Base-by-base conservation (phyloP, 139 green algal genomes). In the Auxenochlorella pyrenoidosa region DNA sequence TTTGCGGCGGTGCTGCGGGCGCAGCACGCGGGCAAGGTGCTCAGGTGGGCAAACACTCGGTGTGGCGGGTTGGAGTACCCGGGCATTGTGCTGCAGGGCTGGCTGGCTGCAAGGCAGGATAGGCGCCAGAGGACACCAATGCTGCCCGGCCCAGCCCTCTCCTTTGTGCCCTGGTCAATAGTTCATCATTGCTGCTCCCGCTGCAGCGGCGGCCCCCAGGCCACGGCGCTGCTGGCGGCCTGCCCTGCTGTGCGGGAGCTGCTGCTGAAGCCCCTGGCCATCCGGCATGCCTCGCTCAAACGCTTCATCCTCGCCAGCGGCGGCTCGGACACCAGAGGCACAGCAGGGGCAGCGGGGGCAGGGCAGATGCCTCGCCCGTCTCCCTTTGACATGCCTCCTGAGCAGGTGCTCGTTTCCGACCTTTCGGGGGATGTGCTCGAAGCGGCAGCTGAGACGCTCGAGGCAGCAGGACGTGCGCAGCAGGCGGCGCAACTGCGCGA, bases 201-300 rank as follows among this genome's bases (percentile, higher is more conserved):
- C 38, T 79, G 22, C 75, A 81, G 75, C 44, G 75, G 75, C 75
- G 75, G 75, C 28, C 13, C 16, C 15, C 26, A 60, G 18, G 75
- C 75, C 13, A 12, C 59, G 30, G 43, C 44, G 10, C 43, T 65
- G 43, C 75, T 81, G 36, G 51, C 75, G 5, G 32, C 43, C 75
- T 63, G 59, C 44, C 75, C 75, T 22, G 75, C 75, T 15, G 75
- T 81, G 43, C 75, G 75, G 10, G 75, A 81, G 75, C 75, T 81
- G 13, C 75, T 81, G 43, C 16, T 81, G 43, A 47, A 47, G 12
- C 75, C 75, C 0, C 75, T 81, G 30, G 75, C 43, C 75, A 81
- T 81, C 75, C 75, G 75, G 28, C 51, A 63, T 30, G 44, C 51
- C 43, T 81, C 75, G 12, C 44, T 81, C 43, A 47, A 32, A 32